Base-by-base conservation (phyloP, 805 yeast species). In the Yamadazyma paraphyllophila region DNA sequence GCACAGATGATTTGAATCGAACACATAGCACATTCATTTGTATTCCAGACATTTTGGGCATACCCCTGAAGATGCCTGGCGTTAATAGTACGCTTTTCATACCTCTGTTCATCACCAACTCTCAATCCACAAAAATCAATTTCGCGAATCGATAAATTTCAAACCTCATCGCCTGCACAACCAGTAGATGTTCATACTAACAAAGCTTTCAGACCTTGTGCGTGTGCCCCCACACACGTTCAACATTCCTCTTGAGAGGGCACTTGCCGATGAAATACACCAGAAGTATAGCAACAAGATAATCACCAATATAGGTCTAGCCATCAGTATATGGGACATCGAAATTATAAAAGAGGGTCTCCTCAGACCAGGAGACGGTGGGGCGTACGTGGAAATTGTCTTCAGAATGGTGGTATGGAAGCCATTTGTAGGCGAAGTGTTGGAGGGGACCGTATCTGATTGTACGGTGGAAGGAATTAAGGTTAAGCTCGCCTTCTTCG, bases 321-420 rank as follows among this genome's bases (percentile, higher is more conserved):
- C 89, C 36, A 68, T 94, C 13, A 76, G 94, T 1, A 76, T 92
- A 13, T 92, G 92, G 83, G 99, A 94, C 61, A 62, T 94, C 3
- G 66, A 83, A 37, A 77, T 76, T n/a, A 82, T 86, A 20, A 88
- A 87, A 40, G 98, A 94, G 55, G 99, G 98, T 4, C 74, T 88
- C 52, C 72, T 94, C 48, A 85, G 82, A 56, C 96, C 96, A 1
- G 98, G 99, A 7, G 98, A 94, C 65, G 98, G 99, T 7, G 89
- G 91, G 1, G 76, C 89, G 4, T 91, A 76, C 56, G 82, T 88
- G 34, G 85, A 83, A 51, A 87, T 85, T 14, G 77, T 72, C 45
- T 88, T 90, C 59, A 69, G 97, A 42, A 73, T 85, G 39, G 71
- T 91, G 8, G 83, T 92, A 1, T 94, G 94, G 76, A 86, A 91